These are phyloP conservation scores for Starmerella floricola DNA, from an alignment of 805 yeast species.

Conservation along the genomic window DNA sequence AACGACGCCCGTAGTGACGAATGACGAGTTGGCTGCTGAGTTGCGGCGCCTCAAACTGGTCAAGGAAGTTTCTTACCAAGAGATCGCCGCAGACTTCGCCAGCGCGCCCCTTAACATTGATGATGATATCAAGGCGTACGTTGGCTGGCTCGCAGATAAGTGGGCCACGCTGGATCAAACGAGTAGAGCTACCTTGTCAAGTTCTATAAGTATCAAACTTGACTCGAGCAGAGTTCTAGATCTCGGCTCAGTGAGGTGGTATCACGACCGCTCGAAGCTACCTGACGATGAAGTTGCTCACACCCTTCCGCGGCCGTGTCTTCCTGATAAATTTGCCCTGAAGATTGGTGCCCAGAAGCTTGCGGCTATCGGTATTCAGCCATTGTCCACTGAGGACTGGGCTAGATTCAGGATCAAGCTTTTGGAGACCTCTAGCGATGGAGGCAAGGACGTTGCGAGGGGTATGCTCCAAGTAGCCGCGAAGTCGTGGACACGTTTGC, in stretches of 20 bases:
- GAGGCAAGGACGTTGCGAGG: not conserved
- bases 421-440: not conserved
- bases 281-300: conserved; percentile 20
- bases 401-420: not conserved
- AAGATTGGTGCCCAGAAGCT: conserved; percentile 2
- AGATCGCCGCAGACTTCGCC: conserved; percentile 24
- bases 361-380: conserved; percentile 5
- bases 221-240: not conserved
- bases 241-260: conserved; percentile 22
- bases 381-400: conserved; percentile 10
- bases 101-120: conserved; percentile 22
- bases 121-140: conserved; percentile 19
- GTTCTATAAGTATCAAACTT: not conserved
- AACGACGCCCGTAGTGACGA: conserved; percentile 24
- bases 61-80: conserved; percentile 18
- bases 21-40: conserved; percentile 19
- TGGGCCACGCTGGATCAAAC: not conserved
- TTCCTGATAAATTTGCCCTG: conserved; percentile 22
- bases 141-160: conserved; percentile 25
- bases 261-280: conserved; percentile 21
- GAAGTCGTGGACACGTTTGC: conserved; percentile 23
- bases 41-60: conserved; percentile 23
- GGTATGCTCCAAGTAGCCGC: conserved; percentile 22
- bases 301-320: conserved; percentile 28
- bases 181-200: conserved; percentile 3